phyloP scores from a whole-genome alignment of 2,329 filamentous ascomycete species.

The Fusarium penzigii region DNA sequence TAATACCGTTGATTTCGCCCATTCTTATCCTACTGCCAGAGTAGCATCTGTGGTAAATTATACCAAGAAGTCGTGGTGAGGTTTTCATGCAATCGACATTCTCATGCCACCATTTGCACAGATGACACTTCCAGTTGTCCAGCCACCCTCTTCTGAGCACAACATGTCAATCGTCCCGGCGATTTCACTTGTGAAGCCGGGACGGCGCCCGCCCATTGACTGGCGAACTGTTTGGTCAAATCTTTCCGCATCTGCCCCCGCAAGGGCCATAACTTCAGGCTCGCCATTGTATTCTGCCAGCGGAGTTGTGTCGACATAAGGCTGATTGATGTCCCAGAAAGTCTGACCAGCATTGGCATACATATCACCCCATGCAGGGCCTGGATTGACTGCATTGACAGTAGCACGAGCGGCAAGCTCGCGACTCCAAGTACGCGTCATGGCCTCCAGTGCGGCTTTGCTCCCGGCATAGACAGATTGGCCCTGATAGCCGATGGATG shows the following conservation, averaged over 20 bases:
- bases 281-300: conserved; percentile 37
- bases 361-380: conserved; percentile 56
- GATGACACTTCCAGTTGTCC: conserved; percentile 72
- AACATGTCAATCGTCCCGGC: conserved; percentile 72
- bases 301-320: conserved; percentile 39
- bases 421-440: conserved; percentile 60
- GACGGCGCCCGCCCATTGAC: conserved; percentile 36
- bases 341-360: conserved; percentile 41
- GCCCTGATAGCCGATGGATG: conserved; percentile 54
- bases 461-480: conserved; percentile 59
- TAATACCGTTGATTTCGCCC: background rate
- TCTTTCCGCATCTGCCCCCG: conserved; percentile 32
- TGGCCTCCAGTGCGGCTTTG: conserved; percentile 60
- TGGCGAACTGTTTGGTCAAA: conserved; percentile 37
- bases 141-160: conserved; percentile 64
- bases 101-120: conserved; percentile 64
- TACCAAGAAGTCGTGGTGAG: background rate
- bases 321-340: conserved; percentile 42
- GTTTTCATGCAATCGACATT: conserved; percentile 37
- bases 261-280: conserved; percentile 30
- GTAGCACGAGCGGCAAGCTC: conserved; percentile 55
- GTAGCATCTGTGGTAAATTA: background rate
- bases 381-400: conserved; percentile 60
- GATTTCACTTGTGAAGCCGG: conserved; percentile 53
- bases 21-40: background rate